Evolutionary conservation across 129 eudicot genomes (phyloP), one percentile per base, ranked within the genome.

Genomic region (Saposhnikovia divaricata): DNA sequence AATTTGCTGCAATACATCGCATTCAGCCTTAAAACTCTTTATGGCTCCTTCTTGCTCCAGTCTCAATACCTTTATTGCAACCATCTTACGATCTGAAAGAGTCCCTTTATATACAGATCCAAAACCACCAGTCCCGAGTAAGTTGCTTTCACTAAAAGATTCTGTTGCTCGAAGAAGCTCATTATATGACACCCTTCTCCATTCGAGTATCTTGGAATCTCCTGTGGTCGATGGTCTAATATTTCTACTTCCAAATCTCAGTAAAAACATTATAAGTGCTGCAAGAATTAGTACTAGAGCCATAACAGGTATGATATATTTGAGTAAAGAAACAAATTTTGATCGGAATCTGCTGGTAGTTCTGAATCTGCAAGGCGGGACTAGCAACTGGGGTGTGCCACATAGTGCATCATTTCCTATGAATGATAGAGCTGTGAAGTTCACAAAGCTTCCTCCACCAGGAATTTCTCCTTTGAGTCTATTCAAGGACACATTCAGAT

Each of bases 11-110:
- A 87, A 12, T 5, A 82, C 86, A 65, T 85, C 88, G 80, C 86
- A 89, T 85, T 89, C 93, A 48, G 71, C 83, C 14, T 80, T 77
- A 25, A 87, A 89, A 76, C 88, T 89, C 45, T 78, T 83, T 23
- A 80, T 66, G 61, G 86, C 87, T 59, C 71, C 25, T 79, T 83
- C 86, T 0, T 65, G 48, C 31, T 51, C 79, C 82, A 83, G 21
- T 38, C 83, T 77, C 46, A 87, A 84, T 13, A 85, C 91, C 77
- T 87, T 85, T 1, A 87, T 69, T 4, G 86, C 93, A 46, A 83
- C 69, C n/a, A 9, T 23, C 10, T 50, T 75, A 31, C 86, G 89
- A 72, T 85, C 47, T 28, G 70, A 43, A 59, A 82, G 78, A 27
- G 73, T 81, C 19, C 86, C 85, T 83, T 38, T 68, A 27, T 21